A percentile compares a stretch with the other conserved stretches of the same genome.
Conservation (phyloP, 306 rosid genomes). For the Medicago ruthenica region DNA sequence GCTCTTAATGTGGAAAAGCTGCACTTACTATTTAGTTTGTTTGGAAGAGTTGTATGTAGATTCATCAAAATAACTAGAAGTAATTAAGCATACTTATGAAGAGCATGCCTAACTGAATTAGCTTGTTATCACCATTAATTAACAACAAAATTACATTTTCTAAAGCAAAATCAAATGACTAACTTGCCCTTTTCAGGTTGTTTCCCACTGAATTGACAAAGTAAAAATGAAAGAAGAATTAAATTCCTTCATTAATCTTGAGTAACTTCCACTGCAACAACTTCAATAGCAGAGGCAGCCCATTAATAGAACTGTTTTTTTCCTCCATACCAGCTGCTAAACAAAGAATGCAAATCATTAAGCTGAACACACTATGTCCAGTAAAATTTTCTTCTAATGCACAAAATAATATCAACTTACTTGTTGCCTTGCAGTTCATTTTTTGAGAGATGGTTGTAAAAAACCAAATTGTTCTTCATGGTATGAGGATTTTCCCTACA, state of each 20-base stretch:
- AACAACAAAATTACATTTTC: constrained; percentile 54
- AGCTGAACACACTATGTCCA: background rate
- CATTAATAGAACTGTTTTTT: constrained; percentile 37
- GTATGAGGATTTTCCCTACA: constrained; percentile 72
- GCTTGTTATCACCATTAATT: constrained; percentile 52
- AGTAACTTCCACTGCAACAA: constrained; percentile 19
- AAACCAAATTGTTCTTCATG: constrained; percentile 70
- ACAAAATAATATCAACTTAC: constrained; percentile 46
- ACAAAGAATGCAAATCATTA: constrained; percentile 37
- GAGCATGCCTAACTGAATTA: constrained; percentile 46
- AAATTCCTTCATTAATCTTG: constrained; percentile 50
- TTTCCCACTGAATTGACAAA: constrained; percentile 57
- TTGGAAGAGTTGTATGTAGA: constrained; percentile 40
- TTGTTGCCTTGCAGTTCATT: constrained; percentile 65
- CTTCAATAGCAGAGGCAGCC: constrained; percentile 24
- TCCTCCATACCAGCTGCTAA: constrained; percentile 72
- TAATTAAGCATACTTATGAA: constrained; percentile 42
- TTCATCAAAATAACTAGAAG: constrained; percentile 45
- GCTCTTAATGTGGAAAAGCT: background rate
- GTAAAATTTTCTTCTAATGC: constrained; percentile 2
- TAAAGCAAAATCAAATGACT: constrained; percentile 47
- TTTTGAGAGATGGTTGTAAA: constrained; percentile 62
- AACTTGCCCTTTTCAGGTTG: constrained; percentile 52
- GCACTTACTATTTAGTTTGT: background rate
- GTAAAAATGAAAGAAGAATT: constrained; percentile 44